These are phyloP conservation scores for Yarrowia deformans DNA, from an alignment of 805 yeast species.

Conservation along the genomic window DNA sequence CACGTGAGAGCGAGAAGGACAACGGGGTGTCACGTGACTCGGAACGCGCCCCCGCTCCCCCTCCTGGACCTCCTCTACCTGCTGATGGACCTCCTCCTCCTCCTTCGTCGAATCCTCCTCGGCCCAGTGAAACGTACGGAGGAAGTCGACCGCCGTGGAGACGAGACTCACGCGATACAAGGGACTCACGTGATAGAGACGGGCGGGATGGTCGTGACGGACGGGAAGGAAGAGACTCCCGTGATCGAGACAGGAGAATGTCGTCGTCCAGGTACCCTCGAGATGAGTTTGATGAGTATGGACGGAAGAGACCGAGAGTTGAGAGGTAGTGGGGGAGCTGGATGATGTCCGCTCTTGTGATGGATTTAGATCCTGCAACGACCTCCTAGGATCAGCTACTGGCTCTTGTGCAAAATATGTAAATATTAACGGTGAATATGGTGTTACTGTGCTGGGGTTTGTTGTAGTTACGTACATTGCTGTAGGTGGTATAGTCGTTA, in stretches of 20 bases:
- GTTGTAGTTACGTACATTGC: no score
- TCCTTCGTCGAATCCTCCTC: slow-evolving; percentile 22
- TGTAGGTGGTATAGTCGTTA: no score
- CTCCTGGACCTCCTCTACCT: slow-evolving; percentile 30
- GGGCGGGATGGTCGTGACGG: neutral
- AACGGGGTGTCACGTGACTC: neutral
- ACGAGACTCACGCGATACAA: neutral
- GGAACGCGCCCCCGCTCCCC: neutral
- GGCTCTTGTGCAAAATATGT: no score
- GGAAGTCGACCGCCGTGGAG: slow-evolving; percentile 18
- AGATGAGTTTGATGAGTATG: slow-evolving; percentile 17
- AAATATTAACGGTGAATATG: no score
- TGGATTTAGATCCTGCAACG: no score
- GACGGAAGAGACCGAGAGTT: slow-evolving; percentile 5
- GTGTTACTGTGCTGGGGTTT: no score
- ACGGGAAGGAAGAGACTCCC: slow-evolving; percentile 1
- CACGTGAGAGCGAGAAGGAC: neutral
- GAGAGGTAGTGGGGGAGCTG: neutral
- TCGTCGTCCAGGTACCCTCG: slow-evolving; percentile 10
- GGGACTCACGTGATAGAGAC: slow-evolving; percentile 6
- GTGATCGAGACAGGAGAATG: neutral
- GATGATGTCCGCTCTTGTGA: no score
- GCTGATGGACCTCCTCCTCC: slow-evolving; percentile 37
- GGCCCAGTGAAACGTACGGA: slow-evolving; percentile 29
- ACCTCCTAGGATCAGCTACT: no score